A percentile compares a stretch with the other conserved stretches of the same genome.
These are phyloP conservation scores for Acacia confusa DNA, from an alignment of 306 rosid genomes.

Conservation along the genomic window DNA sequence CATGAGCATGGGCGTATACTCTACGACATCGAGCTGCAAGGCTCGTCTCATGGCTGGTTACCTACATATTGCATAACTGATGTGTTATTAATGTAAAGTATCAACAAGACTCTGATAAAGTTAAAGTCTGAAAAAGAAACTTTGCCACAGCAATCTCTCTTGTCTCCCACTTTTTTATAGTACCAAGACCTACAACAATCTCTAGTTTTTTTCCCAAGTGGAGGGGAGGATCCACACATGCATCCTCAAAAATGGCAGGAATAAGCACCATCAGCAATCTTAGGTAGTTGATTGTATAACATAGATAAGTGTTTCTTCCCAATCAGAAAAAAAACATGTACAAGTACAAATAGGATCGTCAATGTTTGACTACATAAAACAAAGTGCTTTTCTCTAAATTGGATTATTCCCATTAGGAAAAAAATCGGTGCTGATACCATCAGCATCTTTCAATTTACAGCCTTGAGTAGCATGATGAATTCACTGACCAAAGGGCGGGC, in stretches of 20 bases:
- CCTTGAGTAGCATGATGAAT: not conserved
- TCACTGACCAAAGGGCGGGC: not conserved
- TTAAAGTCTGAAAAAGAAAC: conserved; percentile 14
- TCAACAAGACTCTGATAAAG: conserved; percentile 20
- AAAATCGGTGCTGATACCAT: not conserved
- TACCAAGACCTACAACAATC: not conserved
- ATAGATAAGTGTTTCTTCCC: not conserved
- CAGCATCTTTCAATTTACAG: not conserved
- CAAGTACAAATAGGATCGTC: not conserved
- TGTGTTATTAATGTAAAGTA: conserved; percentile 33
- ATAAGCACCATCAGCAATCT: not conserved
- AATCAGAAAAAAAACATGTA: not conserved
- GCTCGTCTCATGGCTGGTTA: conserved; percentile 84
- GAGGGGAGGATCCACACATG: not conserved
- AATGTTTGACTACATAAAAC: not conserved
- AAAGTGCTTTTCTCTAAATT: not conserved
- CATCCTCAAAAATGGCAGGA: not conserved
- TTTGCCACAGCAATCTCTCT: not conserved
- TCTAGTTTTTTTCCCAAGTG: not conserved
- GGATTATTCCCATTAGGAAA: not conserved
- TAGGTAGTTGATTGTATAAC: not conserved
- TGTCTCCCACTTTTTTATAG: not conserved
- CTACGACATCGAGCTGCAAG: conserved; percentile 90
- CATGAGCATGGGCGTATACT: conserved; percentile 99
- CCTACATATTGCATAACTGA: conserved; percentile 53